Conservation (phyloP, 805 yeast genomes). For the Saccharomycopsis sp. region DNA sequence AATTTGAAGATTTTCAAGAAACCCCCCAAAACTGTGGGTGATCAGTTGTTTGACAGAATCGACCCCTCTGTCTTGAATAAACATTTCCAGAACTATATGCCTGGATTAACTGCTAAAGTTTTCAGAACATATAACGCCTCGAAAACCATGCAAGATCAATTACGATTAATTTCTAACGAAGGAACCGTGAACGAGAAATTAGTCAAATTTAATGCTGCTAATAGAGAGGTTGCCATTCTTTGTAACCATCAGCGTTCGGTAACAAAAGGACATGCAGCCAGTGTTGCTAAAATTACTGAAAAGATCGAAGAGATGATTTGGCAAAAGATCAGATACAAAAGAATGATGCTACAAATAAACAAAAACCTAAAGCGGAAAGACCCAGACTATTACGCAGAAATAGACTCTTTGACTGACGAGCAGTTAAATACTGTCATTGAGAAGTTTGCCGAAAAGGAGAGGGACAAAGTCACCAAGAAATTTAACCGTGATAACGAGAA, state of each 20-base stretch:
- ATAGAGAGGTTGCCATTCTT: conserved; percentile 87
- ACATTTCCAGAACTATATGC: conserved; percentile 83
- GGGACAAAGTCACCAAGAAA: conserved; percentile 56
- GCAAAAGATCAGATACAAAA: conserved; percentile 72
- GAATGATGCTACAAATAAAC: conserved; percentile 63
- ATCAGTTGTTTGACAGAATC: conserved; percentile 84
- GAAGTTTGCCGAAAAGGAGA: conserved; percentile 55
- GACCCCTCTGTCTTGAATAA: conserved; percentile 79
- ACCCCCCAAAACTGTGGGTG: conserved; percentile 85
- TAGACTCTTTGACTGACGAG: conserved; percentile 60
- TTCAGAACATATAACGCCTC: conserved; percentile 97
- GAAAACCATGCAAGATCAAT: conserved; percentile 92
- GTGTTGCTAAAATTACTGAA: conserved; percentile 73
- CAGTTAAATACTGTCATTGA: conserved; percentile 54
- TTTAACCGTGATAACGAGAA: conserved; percentile 76
- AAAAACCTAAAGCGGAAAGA: conserved; percentile 39
- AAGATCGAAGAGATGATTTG: conserved; percentile 74
- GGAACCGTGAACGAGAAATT: conserved; percentile 87
- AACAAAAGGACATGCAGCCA: conserved; percentile 72
- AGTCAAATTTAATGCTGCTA: conserved; percentile 86
- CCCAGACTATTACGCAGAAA: conserved; percentile 56
- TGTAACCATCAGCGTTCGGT: conserved; percentile 97
- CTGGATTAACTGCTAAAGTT: conserved; percentile 91
- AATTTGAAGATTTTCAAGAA: conserved; percentile 82
- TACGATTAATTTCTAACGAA: conserved; percentile 75